Evolutionary conservation across 2,329 filamentous ascomycete species (phyloP).

Genomic region (Blumeria graminis): DNA sequence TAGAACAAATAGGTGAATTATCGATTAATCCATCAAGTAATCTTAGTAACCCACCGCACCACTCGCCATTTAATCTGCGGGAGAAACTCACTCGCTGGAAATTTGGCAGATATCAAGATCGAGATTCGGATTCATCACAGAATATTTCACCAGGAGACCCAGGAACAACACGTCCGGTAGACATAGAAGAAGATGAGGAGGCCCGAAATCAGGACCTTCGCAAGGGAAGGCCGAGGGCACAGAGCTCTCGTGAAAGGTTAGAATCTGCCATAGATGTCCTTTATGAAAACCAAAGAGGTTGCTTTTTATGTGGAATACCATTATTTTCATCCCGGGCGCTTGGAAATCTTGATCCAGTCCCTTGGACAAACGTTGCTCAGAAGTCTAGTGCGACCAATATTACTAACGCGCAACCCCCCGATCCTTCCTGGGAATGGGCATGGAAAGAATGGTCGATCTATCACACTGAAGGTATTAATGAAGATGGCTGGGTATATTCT

Average conservation of each 20-base stretch:
- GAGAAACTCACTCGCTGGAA: slow-evolving; percentile 11
- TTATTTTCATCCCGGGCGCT: slow-evolving; percentile 76
- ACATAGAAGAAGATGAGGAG: neutral
- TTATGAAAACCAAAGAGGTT: slow-evolving; percentile 87
- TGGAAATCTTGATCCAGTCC: slow-evolving; percentile 58
- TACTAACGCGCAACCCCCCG: slow-evolving; percentile 71
- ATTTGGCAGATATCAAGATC: slow-evolving; percentile 16
- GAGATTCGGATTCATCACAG: slow-evolving; percentile 4
- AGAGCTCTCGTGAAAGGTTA: slow-evolving; percentile 8
- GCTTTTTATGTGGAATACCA: slow-evolving; percentile 68
- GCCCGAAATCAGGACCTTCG: slow-evolving; percentile 1
- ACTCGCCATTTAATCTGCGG: slow-evolving; percentile 6
- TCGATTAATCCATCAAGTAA: slow-evolving; percentile 9
- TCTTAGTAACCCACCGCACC: slow-evolving; percentile 7
- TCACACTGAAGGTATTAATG: slow-evolving; percentile 59
- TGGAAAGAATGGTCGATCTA: slow-evolving; percentile 41
- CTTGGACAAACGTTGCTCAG: slow-evolving; percentile 57
- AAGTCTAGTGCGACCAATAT: slow-evolving; percentile 41
- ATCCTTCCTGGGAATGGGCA: slow-evolving; percentile 85
- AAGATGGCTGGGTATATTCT: slow-evolving; percentile 90
- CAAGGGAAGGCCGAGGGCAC: neutral
- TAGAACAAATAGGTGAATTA: neutral
- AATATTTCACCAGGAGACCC: neutral
- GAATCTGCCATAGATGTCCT: slow-evolving; percentile 55
- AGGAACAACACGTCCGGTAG: neutral